Evolutionary conservation across 2,329 filamentous ascomycete genomes (phyloP), one percentile per base, ranked within the genome.

Genomic region (Aspergillus puulaauensis): DNA sequence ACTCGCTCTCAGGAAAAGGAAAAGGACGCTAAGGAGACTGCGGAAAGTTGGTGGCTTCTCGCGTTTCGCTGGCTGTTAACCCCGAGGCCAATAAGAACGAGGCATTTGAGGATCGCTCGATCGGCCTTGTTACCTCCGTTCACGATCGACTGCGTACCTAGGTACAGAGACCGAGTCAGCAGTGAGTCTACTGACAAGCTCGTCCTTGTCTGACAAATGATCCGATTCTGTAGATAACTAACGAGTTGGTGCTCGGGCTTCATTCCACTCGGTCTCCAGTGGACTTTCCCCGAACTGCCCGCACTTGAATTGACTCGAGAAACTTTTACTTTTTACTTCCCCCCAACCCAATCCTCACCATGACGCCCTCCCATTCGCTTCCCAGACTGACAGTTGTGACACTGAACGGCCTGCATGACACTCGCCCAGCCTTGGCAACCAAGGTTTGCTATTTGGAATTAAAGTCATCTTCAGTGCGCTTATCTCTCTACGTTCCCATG

Each of bases 381-480:
- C 31, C 19, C 14, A 33, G 11, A 15, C n/a, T 47, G 44, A 47
- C 44, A 31, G 45, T 21, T 17, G n/a, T 48, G 45, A 21, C 27
- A 48, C 23, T 51, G 48, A 31, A 51, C 48, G 19, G 48, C 9
- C 48, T 51, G 48, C 35, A 51, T 40, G 31, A 48, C 45, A 35
- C 45, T 35, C 6, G 48, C 33, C n/a, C 21, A 17, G 15, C 23
- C 48, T 51, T 51, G 48, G 48, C 48, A 17, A 4, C 35, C 15
- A 27, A 8, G 5, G 19, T 11, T 27, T 39, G 21, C 27, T 31
- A 31, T 31, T 31, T 31, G 27, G 27, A n/a, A 37, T 37, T 24
- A 9, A 9, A 43, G 6, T n/a, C 47, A 9, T 35, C 33, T 50
- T 11, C 27, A 31, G 27, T 9, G 24, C 50, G 46, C 53, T 51